A percentile compares a stretch with the other conserved stretches of the same genome.
Evolutionary conservation across 179 eudicot genomes (phyloP).

Genomic region (Heliamphora pulchella): DNA sequence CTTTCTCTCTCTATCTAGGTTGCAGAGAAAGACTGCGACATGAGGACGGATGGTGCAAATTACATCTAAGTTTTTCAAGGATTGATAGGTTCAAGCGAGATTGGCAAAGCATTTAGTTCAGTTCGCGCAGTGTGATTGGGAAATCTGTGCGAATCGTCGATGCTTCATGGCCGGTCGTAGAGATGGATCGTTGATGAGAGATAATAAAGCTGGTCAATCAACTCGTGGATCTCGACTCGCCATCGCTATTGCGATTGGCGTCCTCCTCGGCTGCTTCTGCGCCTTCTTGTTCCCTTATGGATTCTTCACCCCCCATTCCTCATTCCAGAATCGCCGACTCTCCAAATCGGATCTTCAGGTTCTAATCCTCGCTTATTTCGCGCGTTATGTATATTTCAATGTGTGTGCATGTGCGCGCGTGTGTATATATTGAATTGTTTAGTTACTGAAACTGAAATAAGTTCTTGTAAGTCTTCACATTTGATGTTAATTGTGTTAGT

Average conservation of each 20-base stretch:
- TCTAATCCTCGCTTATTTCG: not conserved
- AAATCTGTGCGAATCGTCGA: not conserved
- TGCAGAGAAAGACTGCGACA: not conserved
- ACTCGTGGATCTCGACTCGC: slow-evolving; percentile 46
- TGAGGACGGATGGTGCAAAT: not conserved
- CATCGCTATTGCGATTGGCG: slow-evolving; percentile 57
- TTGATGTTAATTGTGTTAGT: not conserved
- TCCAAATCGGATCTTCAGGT: slow-evolving; percentile 43
- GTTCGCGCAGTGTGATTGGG: not conserved
- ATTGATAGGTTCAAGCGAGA: too few relatives aligned
- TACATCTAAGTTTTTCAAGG: not conserved
- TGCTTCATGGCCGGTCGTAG: slow-evolving; percentile 11
- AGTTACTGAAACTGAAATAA: not conserved
- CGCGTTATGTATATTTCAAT: too few relatives aligned
- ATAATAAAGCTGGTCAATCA: slow-evolving; percentile 34
- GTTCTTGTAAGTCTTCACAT: not conserved
- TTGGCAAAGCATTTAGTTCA: too few relatives aligned
- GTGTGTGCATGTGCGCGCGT: too few relatives aligned
- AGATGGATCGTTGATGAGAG: slow-evolving; percentile 28
- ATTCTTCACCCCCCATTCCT: slow-evolving; percentile 33
- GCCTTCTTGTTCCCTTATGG: slow-evolving; percentile 74
- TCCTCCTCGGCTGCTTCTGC: slow-evolving; percentile 55
- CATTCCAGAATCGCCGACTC: slow-evolving; percentile 15
- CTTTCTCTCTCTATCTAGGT: not conserved
- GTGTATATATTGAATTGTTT: not conserved